Evolutionary conservation across 2,329 filamentous ascomycete species (phyloP).

Genomic region (Hypoxylon sp.): DNA sequence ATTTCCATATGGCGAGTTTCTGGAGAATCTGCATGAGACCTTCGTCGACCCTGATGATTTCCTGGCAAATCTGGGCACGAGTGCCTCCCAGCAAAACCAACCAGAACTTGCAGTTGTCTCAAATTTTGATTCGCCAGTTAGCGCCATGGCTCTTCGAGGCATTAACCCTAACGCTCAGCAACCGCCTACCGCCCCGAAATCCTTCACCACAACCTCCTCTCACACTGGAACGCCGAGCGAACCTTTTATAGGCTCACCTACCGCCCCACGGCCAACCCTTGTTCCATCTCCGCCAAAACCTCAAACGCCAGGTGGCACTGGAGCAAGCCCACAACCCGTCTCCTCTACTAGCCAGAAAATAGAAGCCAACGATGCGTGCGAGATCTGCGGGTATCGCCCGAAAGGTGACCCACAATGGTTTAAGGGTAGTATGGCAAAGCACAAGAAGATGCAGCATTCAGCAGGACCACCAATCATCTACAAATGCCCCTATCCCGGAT

Average conservation of each 20-base stretch:
- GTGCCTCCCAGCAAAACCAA: slow-evolving; percentile 40
- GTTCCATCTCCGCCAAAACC: slow-evolving; percentile 37
- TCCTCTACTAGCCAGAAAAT: slow-evolving; percentile 53
- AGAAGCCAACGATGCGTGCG: slow-evolving; percentile 64
- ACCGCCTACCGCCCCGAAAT: slow-evolving; percentile 27
- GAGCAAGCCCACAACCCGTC: slow-evolving; percentile 33
- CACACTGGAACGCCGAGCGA: slow-evolving; percentile 42
- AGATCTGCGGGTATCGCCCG: slow-evolving; percentile 69
- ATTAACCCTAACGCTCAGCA: slow-evolving; percentile 34
- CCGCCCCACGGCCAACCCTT: slow-evolving; percentile 27
- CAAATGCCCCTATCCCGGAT: slow-evolving; percentile 68
- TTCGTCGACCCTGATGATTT: slow-evolving; percentile 37
- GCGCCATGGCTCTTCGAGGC: slow-evolving; percentile 35
- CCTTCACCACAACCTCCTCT: slow-evolving; percentile 25
- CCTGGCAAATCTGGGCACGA: slow-evolving; percentile 27
- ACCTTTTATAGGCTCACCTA: slow-evolving; percentile 43
- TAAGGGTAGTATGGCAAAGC: slow-evolving; percentile 71
- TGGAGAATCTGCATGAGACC: slow-evolving; percentile 44
- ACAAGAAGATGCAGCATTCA: slow-evolving; percentile 69
- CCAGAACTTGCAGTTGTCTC: slow-evolving; percentile 19
- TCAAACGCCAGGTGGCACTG: slow-evolving; percentile 36
- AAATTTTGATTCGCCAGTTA: slow-evolving; percentile 37
- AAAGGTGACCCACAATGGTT: slow-evolving; percentile 72
- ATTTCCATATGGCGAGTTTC: slow-evolving; percentile 46
- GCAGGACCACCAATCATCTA: slow-evolving; percentile 66